A percentile compares a stretch with the other conserved stretches of the same genome.
Conservation (phyloP, 106 monocot species). For the Allium sativum region DNA sequence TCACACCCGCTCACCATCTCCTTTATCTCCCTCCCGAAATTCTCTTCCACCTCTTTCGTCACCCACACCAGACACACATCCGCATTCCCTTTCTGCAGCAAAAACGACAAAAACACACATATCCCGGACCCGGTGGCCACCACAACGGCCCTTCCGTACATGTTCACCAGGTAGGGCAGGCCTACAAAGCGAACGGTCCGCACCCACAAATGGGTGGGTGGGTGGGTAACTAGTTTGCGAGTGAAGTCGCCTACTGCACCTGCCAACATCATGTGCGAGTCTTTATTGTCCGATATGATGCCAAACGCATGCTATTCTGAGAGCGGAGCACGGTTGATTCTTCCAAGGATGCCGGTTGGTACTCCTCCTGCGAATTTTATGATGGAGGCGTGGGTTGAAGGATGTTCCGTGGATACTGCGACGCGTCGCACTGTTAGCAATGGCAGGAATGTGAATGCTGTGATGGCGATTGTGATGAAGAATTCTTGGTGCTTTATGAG, state of each 20-base stretch:
- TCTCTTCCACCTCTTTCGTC: conserved; percentile 40
- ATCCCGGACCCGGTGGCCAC: conserved; percentile 57
- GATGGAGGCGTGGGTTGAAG: conserved; percentile 42
- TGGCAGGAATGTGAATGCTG: conserved; percentile 43
- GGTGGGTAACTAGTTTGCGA: conserved; percentile 20
- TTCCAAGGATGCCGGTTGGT: conserved; percentile 31
- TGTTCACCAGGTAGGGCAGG: conserved; percentile 43
- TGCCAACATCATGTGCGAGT: conserved; percentile 53
- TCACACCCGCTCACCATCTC: conserved; percentile 20
- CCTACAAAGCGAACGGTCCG: conserved; percentile 37
- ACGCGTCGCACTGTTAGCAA: conserved; percentile 37
- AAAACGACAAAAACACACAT: conserved; percentile 50
- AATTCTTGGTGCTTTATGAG: conserved; percentile 26
- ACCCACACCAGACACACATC: conserved; percentile 53
- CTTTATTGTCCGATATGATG: conserved; percentile 37
- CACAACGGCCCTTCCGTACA: conserved; percentile 39
- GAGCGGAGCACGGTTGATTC: conserved; percentile 46
- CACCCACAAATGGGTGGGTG: conserved; percentile 40
- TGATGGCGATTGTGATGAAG: conserved; percentile 35
- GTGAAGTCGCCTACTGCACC: conserved; percentile 69
- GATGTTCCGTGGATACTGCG: conserved; percentile 21
- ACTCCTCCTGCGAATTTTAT: conserved; percentile 37
- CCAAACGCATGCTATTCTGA: conserved; percentile 61
- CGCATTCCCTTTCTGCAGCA: conserved; percentile 30
- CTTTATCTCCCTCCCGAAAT: conserved; percentile 47